Conservation (phyloP, 495 filamentous ascomycete genomes). For the Penicillium angulare region DNA sequence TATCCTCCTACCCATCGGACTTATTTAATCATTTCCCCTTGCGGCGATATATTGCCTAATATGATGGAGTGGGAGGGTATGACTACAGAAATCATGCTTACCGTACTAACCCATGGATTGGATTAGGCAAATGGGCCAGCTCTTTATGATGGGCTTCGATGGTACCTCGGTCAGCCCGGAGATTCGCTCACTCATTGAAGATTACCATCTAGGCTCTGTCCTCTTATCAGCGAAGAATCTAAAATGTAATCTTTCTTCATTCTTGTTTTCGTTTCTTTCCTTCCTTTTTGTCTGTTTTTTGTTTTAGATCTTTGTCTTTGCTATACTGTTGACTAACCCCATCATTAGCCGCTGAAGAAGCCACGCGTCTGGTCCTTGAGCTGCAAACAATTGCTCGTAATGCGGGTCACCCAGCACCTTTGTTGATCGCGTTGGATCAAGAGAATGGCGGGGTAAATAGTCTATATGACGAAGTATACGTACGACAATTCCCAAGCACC, state of each 20-base stretch:
- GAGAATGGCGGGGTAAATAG: slow-evolving; percentile 96
- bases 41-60: slow-evolving; percentile 10
- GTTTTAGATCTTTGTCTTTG: too few relatives aligned
- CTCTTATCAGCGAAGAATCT: slow-evolving; percentile 87
- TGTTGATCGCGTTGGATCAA: slow-evolving; percentile 84
- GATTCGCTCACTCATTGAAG: slow-evolving; percentile 78
- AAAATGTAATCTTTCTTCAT: slow-evolving; percentile 60
- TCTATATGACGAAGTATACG: slow-evolving; percentile 85
- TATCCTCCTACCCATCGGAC: not conserved
- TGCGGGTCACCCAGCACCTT: slow-evolving; percentile 79
- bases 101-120: too few relatives aligned
- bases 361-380: slow-evolving; percentile 76
- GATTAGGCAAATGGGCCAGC: slow-evolving; percentile 69
- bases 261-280: slow-evolving; percentile 4
- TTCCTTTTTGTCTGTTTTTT: too few relatives aligned
- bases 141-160: slow-evolving; percentile 96
- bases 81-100: too few relatives aligned
- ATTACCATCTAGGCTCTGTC: slow-evolving; percentile 82
- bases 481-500: slow-evolving; percentile 85
- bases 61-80: too few relatives aligned
- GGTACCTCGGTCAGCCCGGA: slow-evolving; percentile 82
- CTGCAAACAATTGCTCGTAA: slow-evolving; percentile 84
- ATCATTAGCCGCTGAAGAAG: slow-evolving; percentile 72
- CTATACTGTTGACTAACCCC: slow-evolving; percentile 21
- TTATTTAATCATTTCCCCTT: slow-evolving; percentile 20